Conservation (phyloP, 495 filamentous ascomycete genomes). For the Penicillium parvum region DNA sequence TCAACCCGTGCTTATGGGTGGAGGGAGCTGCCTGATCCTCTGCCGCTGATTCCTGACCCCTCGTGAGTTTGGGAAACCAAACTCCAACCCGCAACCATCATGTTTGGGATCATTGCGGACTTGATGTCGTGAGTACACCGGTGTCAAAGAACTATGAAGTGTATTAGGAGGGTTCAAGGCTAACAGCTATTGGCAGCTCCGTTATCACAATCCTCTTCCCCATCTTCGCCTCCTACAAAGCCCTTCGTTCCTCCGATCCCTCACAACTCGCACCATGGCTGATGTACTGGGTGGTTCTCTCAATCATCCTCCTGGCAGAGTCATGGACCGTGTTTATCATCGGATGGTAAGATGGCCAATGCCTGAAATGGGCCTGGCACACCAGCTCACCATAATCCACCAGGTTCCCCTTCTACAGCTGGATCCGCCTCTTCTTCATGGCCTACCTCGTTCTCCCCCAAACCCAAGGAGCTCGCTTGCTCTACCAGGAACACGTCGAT, state of each 20-base stretch:
- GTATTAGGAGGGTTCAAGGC: neutral
- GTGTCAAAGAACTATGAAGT: too few species aligned
- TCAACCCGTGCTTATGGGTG: constrained; percentile 5
- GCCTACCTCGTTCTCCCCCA: constrained; percentile 97
- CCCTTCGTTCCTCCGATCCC: constrained; percentile 86
- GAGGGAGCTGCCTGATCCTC: constrained; percentile 10
- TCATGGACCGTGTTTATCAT: constrained; percentile 84
- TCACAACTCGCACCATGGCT: constrained; percentile 95
- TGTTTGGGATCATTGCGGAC: constrained; percentile 81
- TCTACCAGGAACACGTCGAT: constrained; percentile 82
- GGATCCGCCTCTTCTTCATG: constrained; percentile 80
- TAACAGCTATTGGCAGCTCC: constrained; percentile 52
- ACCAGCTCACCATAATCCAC: constrained; percentile 1
- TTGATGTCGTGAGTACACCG: constrained; percentile 75
- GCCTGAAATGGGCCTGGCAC: neutral
- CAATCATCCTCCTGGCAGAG: constrained; percentile 75
- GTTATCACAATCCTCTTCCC: constrained; percentile 90
- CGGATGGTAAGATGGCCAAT: constrained; percentile 56
- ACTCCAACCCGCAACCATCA: constrained; percentile 28
- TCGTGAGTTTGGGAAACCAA: constrained; percentile 2
- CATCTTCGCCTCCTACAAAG: constrained; percentile 97
- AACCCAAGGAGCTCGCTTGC: constrained; percentile 78
- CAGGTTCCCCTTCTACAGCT: constrained; percentile 92
- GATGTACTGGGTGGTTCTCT: constrained; percentile 97
- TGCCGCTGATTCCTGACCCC: constrained; percentile 11